Percentiles rank a stretch among this genome's conserved stretches.
These are phyloP conservation scores for Cardiosporidium cionae DNA, from an alignment of 169 alveolate genomes.

Conservation along the genomic window DNA sequence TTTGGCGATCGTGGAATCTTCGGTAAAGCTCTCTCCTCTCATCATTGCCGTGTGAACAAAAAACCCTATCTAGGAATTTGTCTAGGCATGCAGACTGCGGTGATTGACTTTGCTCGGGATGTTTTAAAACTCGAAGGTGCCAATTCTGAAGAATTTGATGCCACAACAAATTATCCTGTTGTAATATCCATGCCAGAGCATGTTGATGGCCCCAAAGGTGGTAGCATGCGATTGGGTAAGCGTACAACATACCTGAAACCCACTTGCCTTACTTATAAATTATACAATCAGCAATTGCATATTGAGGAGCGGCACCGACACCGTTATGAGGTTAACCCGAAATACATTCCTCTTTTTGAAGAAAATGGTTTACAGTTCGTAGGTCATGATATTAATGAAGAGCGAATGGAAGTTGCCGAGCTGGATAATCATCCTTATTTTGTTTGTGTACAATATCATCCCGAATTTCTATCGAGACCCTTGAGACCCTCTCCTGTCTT, in stretches of 20 bases:
- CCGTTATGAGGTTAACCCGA: conserved; percentile 58
- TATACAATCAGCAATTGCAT: conserved; percentile 65
- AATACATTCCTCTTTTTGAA: conserved; percentile 35
- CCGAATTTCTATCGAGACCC: conserved; percentile 78
- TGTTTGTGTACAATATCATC: conserved; percentile 89
- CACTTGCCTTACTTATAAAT: conserved; percentile 70
- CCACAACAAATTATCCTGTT: conserved; percentile 31
- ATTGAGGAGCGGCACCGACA: conserved; percentile 89
- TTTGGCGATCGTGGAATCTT: conserved; percentile 87
- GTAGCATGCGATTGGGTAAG: conserved; percentile 90
- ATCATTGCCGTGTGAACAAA: conserved; percentile 67
- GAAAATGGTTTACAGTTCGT: conserved; percentile 77
- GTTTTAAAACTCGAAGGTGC: conserved; percentile 50
- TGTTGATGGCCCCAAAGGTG: too few relatives aligned
- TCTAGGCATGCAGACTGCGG: conserved; percentile 89
- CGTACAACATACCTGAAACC: conserved; percentile 69
- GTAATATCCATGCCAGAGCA: conserved; percentile 57
- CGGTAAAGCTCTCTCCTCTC: conserved; percentile 74
- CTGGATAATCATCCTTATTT: conserved; percentile 78
- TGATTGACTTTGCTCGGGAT: conserved; percentile 45
- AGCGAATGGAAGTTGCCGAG: conserved; percentile 70
- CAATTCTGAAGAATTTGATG: conserved; percentile 50
- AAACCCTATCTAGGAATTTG: conserved; percentile 73
- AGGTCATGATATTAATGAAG: conserved; percentile 77
- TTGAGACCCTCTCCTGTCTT: conserved; percentile 27